Conservation (phyloP, 306 rosid species). For the Pyrus bretschneideri region DNA sequence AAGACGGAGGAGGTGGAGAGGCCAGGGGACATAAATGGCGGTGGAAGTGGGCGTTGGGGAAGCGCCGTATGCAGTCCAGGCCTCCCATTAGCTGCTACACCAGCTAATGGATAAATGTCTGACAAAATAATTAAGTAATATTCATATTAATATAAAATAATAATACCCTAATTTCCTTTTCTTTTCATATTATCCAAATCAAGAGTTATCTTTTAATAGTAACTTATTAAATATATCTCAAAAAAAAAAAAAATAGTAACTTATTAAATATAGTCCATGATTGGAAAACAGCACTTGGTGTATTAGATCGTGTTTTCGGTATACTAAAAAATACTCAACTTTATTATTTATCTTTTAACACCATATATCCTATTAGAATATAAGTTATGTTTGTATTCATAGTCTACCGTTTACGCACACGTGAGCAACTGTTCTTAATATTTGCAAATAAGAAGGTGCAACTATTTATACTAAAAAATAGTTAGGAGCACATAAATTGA, state of each 20-base stretch:
- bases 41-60: conserved; percentile 14
- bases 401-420: not conserved
- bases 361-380: no score
- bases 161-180: no score
- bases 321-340: no score
- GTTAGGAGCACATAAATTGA: not conserved
- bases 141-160: no score
- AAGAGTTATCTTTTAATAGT: no score
- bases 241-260: conserved; percentile 2
- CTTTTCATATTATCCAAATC: no score
- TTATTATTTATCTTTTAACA: no score
- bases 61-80: conserved; percentile 30
- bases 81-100: conserved; percentile 34
- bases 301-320: no score
- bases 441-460: not conserved
- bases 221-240: no score
- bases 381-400: not conserved
- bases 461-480: not conserved
- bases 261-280: no score
- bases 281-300: not conserved
- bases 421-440: not conserved
- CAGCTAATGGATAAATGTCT: conserved; percentile 2
- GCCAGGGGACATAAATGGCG: conserved; percentile 8
- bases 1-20: conserved; percentile 19
- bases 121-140: no score